Evolutionary conservation across 257 asterid species (phyloP), one percentile per base, ranked within the genome.

Genomic region (Salvia splendens): DNA sequence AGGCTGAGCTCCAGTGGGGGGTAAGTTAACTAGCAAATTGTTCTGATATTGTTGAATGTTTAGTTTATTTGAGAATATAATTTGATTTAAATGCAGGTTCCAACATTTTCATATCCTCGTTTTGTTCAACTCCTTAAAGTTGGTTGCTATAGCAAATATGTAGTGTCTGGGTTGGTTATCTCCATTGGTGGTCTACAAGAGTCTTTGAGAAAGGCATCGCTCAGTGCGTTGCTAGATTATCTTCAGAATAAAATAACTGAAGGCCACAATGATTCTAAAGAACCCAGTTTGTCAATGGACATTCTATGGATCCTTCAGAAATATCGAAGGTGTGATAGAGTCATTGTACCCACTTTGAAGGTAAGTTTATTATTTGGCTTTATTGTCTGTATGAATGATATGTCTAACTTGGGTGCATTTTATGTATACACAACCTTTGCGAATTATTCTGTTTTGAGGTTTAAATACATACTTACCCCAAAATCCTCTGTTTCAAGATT

Each of bases 121-220:
- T 93, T 93, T 80, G 85, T 88, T 72, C 88, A 81, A 83, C 77
- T 93, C 70, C 95, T 90, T 71, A 79, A 75, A 77, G 65, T 84
- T 63, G 75, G 75, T 69, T 87, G 91, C 73, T 93, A 88, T 62
- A 85, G 97, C 76, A 93, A 84, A 83, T 78, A 76, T 58, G 79
- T 93, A 42, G 66, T 78, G 56, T 88, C 95, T 24, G 99, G 99
- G 74, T 66, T 88, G 82, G 99, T 90, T 43, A 79, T 90, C 71
- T 89, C 99, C 54, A 65, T 84, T 40, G 97, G 99, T n/a, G 99
- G 96, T 52, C 65, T 93, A 56, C 99, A 88, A 88, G 99, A 90
- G 55, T 88, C 96, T 68, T 75, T 93, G 81, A 84, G 72, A 57
- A 93, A 85, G 83, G 84, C 86, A 65, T 88, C 99, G 30, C 83